Base-by-base conservation (phyloP, 345 rosid genomes). In the Laguncularia racemosa region DNA sequence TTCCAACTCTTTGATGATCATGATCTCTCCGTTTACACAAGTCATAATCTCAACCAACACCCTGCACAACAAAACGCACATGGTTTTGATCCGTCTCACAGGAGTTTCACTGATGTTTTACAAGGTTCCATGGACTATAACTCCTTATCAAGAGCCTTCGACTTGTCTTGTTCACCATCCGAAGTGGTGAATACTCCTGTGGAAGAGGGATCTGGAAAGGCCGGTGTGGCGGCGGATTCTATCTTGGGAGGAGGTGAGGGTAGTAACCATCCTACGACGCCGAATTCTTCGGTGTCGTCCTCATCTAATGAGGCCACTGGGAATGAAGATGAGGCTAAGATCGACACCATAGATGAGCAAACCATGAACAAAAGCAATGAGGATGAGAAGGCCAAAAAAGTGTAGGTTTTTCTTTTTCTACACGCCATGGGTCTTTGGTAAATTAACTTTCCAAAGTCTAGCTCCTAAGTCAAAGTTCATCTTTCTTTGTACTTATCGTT, bases 91-190 rank as follows among this genome's bases (percentile, higher is more conserved):
- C 50, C 50, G 5, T 50, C 55, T 13, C 12, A 28, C 63, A 49
- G 16, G 48, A 59, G 48, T 46, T 59, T 59, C 63, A 40, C 63
- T 16, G 48, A 50, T 54, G 33, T 38, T 54, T 50, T 59, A 15
- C 55, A 40, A 7, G 54, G 63, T 20, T 48, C 48, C 6, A 38
- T 17, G 14, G 63, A 59, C n/a, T 50, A 49, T 50, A 59, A 50
- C 63, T 20, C 55, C 26, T 44, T 59, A 13, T 49, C 63, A 16
- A 59, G 63, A 17, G 55, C 63, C 28, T 59, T 59, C 20, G 63
- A 49, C 55, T 1, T 59, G 54, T 59, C 63, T 18, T 38, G 46
- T 50, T 59, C 63, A 20, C 26, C 54, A n/a, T 50, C 63, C 55
- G 63, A 59, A 50, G 63, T 48, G 8, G 13, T 59, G 52, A 46